Evolutionary conservation across 2,329 filamentous ascomycete genomes (phyloP), one percentile per base, ranked within the genome.

Genomic region (Colletotrichum camelliae): DNA sequence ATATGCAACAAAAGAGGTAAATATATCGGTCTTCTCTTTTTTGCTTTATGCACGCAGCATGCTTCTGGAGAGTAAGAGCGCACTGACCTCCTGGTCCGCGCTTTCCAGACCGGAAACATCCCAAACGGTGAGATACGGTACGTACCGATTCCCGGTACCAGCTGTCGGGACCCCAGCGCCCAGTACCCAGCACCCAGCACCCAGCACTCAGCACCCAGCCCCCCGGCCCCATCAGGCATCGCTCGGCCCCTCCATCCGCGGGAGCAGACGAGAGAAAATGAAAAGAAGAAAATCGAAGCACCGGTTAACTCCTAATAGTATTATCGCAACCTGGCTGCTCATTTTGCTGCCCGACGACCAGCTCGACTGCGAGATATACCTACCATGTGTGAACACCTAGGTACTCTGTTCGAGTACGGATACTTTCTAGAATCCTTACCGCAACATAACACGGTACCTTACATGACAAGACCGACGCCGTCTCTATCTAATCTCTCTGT

Each of bases 221-320:
- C 15, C 7, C 35, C 60, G 13, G 55, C 31, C n/a, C 60, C 21
- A 33, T 48, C 16, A 66, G 24, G 24, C 37, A 13, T 39, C 24
- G 43, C 18, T 29, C 55, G 55, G 21, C 70, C 70, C 55, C 70
- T 65, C 64, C 13, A 33, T 18, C 60, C 29, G 24, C 55, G 70
- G 70, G 65, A 68, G 70, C 65, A 73, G 37, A 73, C 65, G 65
- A 73, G 71, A 31, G 64, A 62, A 72, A 33, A 18, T 27, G 29
- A 43, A 67, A 33, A 68, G 65, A 62, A 61, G 64, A 61, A 39
- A 68, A 57, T 58, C 57, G 65, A 66, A 66, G 62, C 35, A 13
- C 31, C 37, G 16, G 33, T 29, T 10, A 60, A 60, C 48, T 29
- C 29, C 29, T 29, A 29, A 29, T 29, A 29, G 27, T 29, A 43